Percentiles rank a stretch among this genome's conserved stretches.
Evolutionary conservation across 108 stramenopile species (phyloP).

Genomic region (Craspedostauros australis): DNA sequence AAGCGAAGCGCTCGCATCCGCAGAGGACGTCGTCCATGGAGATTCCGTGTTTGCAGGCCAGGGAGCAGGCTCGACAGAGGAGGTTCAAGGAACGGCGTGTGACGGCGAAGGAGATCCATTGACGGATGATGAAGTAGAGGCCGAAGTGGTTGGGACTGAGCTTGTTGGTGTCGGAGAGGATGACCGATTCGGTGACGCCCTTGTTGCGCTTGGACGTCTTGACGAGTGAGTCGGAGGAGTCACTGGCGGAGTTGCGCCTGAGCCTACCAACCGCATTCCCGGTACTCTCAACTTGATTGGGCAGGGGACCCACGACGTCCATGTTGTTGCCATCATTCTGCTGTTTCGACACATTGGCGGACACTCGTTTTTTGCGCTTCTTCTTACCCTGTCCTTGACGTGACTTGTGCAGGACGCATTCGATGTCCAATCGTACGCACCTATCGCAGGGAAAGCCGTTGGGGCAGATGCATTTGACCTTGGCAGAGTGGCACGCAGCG

Average conservation of each 20-base stretch:
- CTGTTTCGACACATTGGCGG: not conserved
- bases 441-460: slow-evolving; percentile 24
- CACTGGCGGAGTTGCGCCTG: too few species aligned
- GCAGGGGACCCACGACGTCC: too few species aligned
- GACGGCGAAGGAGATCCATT: slow-evolving; percentile 32
- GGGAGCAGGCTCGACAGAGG: slow-evolving; percentile 13
- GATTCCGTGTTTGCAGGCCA: slow-evolving; percentile 25
- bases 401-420: slow-evolving; percentile 21
- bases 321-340: too few species aligned
- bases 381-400: slow-evolving; percentile 4
- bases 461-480: slow-evolving; percentile 34
- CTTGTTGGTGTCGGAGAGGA: not conserved
- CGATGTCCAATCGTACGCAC: slow-evolving; percentile 26
- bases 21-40: slow-evolving; percentile 34
- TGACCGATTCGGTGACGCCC: not conserved
- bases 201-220: too few species aligned
- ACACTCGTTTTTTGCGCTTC: slow-evolving; percentile 1
- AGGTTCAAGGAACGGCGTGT: slow-evolving; percentile 23
- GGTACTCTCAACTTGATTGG: too few species aligned
- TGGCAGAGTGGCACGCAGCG: slow-evolving; percentile 8
- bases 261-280: too few species aligned
- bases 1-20: not conserved
- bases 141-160: slow-evolving; percentile 29
- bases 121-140: slow-evolving; percentile 21
- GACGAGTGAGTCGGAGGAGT: too few species aligned